Conservation (phyloP, 306 rosid species). For the Cucumis sativus region DNA sequence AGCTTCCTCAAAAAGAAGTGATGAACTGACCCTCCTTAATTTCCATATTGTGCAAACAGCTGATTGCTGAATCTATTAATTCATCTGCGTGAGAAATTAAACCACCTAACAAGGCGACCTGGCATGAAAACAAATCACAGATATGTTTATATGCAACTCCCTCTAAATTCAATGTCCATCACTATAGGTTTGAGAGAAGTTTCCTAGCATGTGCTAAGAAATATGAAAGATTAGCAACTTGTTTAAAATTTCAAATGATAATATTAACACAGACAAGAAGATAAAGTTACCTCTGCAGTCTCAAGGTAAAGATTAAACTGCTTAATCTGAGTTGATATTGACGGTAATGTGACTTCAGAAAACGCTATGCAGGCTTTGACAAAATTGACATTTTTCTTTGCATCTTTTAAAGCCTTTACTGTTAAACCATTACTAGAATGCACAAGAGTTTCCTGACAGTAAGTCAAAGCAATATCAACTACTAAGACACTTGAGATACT, state of each 20-base stretch:
- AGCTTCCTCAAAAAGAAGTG: conserved; percentile 7
- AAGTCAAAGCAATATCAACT: conserved; percentile 12
- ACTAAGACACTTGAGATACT: background rate
- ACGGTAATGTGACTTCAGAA: conserved; percentile 85
- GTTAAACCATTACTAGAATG: conserved; percentile 77
- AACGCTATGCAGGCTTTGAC: conserved; percentile 78
- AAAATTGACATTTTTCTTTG: conserved; percentile 32
- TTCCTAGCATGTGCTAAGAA: background rate
- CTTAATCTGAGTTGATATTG: conserved; percentile 42
- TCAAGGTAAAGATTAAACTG: conserved; percentile 78
- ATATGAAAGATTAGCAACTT: background rate
- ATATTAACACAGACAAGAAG: background rate
- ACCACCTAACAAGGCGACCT: conserved; percentile 71
- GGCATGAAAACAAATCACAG: conserved; percentile 16
- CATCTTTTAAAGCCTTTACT: conserved; percentile 46
- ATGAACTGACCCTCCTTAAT: conserved; percentile 46
- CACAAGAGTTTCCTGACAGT: conserved; percentile 72
- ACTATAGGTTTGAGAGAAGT: background rate
- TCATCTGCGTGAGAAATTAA: conserved; percentile 76
- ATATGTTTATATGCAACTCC: background rate
- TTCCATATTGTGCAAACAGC: conserved; percentile 45
- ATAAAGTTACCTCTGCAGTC: conserved; percentile 66
- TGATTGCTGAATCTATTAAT: conserved; percentile 53
- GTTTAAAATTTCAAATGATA: background rate
- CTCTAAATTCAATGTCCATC: conserved; percentile 1